A percentile compares a stretch with the other conserved stretches of the same genome.
These are phyloP conservation scores for Ramalina intermedia DNA, from an alignment of 495 filamentous ascomycete species.

Conservation along the genomic window DNA sequence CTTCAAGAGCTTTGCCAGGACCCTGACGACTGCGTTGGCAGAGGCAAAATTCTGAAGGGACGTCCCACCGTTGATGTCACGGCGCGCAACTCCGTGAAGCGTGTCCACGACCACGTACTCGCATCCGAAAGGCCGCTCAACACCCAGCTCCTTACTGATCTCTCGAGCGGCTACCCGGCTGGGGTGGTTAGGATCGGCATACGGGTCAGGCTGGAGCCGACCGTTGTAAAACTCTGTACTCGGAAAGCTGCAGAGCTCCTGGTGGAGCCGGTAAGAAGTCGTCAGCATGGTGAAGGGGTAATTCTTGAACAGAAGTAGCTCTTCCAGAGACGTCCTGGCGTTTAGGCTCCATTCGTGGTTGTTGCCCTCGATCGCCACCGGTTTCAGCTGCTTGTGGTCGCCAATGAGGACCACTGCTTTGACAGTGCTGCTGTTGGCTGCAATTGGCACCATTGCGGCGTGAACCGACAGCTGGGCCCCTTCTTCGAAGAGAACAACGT, in stretches of 20 bases:
- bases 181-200: neutral
- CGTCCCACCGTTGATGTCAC: neutral
- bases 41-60: neutral
- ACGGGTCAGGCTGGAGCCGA: neutral
- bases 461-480: too few species aligned
- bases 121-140: neutral
- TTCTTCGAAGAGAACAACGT: too few species aligned
- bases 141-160: neutral
- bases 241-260: neutral
- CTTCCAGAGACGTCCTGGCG: neutral
- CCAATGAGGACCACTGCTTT: neutral
- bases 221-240: neutral
- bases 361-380: neutral
- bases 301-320: neutral
- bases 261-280: neutral
- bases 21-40: neutral
- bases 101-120: constrained; percentile 1
- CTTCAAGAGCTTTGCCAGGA: neutral
- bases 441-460: too few species aligned
- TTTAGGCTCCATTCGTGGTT: neutral
- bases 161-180: neutral
- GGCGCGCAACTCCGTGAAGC: neutral
- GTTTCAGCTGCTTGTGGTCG: neutral
- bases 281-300: neutral
- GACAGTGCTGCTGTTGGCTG: too few species aligned